A percentile compares a stretch with the other conserved stretches of the same genome.
phyloP scores from a whole-genome alignment of 495 filamentous ascomycete species.

The Aspergillus baeticus region DNA sequence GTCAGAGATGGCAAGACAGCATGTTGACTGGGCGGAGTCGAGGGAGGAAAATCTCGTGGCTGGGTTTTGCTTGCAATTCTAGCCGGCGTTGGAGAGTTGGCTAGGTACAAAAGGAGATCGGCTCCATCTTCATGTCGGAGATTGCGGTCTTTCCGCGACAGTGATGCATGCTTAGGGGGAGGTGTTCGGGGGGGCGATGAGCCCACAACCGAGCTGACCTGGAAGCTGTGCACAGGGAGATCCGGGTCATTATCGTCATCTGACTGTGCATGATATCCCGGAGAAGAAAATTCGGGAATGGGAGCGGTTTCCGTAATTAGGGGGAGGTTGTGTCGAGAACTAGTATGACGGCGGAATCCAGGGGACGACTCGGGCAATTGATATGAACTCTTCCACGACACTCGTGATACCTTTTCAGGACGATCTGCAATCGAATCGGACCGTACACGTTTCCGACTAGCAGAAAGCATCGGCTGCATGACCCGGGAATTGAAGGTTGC shows the following conservation, averaged over 20 bases:
- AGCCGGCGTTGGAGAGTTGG: constrained; percentile 87
- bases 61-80: constrained; percentile 39
- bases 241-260: constrained; percentile 77
- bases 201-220: constrained; percentile 52
- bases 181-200: constrained; percentile 84
- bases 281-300: constrained; percentile 58
- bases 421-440: constrained; percentile 62
- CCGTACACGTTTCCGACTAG: constrained; percentile 64
- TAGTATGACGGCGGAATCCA: constrained; percentile 39
- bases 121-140: constrained; percentile 74
- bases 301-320: constrained; percentile 73
- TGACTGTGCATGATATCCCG: constrained; percentile 60
- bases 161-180: constrained; percentile 61
- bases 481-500: constrained; percentile 44
- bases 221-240: constrained; percentile 75
- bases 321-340: constrained; percentile 53
- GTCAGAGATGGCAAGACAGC: constrained; percentile 63
- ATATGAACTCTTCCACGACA: constrained; percentile 71
- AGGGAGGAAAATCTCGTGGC: constrained; percentile 63
- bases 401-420: constrained; percentile 52
- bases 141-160: constrained; percentile 43
- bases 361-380: constrained; percentile 82
- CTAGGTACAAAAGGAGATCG: constrained; percentile 87
- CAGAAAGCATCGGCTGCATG: constrained; percentile 49
- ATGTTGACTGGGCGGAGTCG: constrained; percentile 81